Percentiles rank a stretch among this genome's conserved stretches.
phyloP scores from a whole-genome alignment of 495 filamentous ascomycete species.

The Aspergillus sclerotiicarbonarius region DNA sequence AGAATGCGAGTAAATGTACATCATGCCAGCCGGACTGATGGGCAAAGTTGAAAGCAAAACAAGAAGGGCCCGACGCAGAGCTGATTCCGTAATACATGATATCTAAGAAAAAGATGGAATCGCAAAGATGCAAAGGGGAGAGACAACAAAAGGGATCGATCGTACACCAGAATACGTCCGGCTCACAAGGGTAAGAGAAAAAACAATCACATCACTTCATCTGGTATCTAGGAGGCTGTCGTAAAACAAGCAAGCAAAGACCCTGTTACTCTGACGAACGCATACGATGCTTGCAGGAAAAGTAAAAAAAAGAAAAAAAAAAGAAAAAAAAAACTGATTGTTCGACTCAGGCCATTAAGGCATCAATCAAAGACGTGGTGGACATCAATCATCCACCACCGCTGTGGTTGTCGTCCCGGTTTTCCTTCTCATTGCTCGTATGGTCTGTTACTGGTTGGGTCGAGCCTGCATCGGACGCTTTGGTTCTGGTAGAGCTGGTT shows the following conservation, averaged over 20 bases:
- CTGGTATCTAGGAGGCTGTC: slow-evolving; percentile 42
- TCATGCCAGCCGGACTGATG: slow-evolving; percentile 1
- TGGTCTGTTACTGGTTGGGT: slow-evolving; percentile 17
- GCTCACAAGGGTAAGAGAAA: slow-evolving; percentile 16
- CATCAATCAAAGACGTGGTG: not conserved
- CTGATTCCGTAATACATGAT: slow-evolving; percentile 14
- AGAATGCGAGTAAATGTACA: slow-evolving; percentile 5
- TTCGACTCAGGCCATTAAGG: not conserved
- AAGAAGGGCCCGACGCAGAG: not conserved
- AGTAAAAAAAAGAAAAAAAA: no score
- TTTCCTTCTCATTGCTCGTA: slow-evolving; percentile 39
- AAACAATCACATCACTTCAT: slow-evolving; percentile 30
- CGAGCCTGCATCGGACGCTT: slow-evolving; percentile 19
- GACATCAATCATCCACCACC: slow-evolving; percentile 24
- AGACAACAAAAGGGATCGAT: slow-evolving; percentile 26
- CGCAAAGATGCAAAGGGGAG: slow-evolving; percentile 9
- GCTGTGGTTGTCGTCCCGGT: slow-evolving; percentile 29
- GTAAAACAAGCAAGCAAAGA: slow-evolving; percentile 25
- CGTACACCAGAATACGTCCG: slow-evolving; percentile 24
- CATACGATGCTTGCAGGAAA: slow-evolving; percentile 11
- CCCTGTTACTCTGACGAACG: slow-evolving; percentile 17
- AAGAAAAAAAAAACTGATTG: not conserved
- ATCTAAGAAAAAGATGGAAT: slow-evolving; percentile 11
- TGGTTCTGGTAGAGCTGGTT: slow-evolving; percentile 21
- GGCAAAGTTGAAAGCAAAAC: slow-evolving; percentile 8